A percentile compares a stretch with the other conserved stretches of the same genome.
These are phyloP conservation scores for Phytophthora palmivora DNA, from an alignment of 352 stramenopile species.

Conservation along the genomic window DNA sequence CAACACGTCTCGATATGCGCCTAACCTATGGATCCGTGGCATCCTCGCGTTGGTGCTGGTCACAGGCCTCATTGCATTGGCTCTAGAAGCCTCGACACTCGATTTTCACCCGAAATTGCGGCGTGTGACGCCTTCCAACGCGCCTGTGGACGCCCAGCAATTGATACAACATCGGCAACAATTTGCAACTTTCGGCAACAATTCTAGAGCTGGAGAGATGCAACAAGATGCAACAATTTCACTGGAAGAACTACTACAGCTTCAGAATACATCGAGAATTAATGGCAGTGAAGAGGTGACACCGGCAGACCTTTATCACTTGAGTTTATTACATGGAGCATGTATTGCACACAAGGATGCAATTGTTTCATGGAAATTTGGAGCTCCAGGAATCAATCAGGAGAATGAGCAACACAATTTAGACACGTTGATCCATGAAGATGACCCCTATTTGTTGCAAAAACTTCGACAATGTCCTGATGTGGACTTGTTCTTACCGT, in stretches of 20 bases:
- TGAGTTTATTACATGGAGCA: slow-evolving; percentile 58
- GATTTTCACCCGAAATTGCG: slow-evolving; percentile 39
- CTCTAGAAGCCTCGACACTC: slow-evolving; percentile 40
- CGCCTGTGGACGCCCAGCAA: slow-evolving; percentile 12
- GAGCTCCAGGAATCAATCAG: slow-evolving; percentile 22
- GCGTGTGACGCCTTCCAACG: slow-evolving; percentile 24
- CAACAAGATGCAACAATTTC: slow-evolving; percentile 16
- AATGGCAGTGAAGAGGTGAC: slow-evolving; percentile 33
- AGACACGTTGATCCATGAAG: slow-evolving; percentile 38
- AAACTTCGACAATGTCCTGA: slow-evolving; percentile 62
- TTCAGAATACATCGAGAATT: slow-evolving; percentile 13
- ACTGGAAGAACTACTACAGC: slow-evolving; percentile 19
- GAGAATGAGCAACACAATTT: slow-evolving; percentile 27
- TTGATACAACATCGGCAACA: slow-evolving; percentile 10
- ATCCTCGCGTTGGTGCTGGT: slow-evolving; percentile 38
- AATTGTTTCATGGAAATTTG: slow-evolving; percentile 59
- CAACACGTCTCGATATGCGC: slow-evolving; percentile 5
- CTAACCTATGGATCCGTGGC: slow-evolving; percentile 34
- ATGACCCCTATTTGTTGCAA: slow-evolving; percentile 48
- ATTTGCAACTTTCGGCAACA: neutral
- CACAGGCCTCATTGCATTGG: slow-evolving; percentile 37
- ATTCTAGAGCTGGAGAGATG: neutral
- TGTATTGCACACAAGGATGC: slow-evolving; percentile 54
- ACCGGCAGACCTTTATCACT: slow-evolving; percentile 45
- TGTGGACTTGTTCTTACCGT: slow-evolving; percentile 73